phyloP scores from a whole-genome alignment of 495 filamentous ascomycete species.

The Penicillium canescens region DNA sequence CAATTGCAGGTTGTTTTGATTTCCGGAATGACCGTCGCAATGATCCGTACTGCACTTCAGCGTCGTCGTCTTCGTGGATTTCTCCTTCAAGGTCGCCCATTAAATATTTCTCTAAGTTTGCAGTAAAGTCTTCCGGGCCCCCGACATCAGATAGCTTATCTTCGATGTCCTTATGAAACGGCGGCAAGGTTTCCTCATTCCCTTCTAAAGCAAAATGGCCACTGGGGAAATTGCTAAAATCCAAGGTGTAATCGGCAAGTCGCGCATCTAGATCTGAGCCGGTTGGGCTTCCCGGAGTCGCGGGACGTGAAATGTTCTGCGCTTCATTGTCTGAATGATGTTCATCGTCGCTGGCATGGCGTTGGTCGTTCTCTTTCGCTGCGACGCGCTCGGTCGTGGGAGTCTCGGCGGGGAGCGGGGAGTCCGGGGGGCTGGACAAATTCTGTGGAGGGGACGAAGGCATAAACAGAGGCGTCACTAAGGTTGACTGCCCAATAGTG shows the following conservation, averaged over 20 bases:
- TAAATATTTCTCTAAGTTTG: slow-evolving; percentile 51
- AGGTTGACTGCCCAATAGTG: slow-evolving; percentile 45
- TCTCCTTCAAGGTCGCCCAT: slow-evolving; percentile 33
- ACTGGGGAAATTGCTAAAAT: slow-evolving; percentile 47
- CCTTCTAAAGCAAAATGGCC: slow-evolving; percentile 31
- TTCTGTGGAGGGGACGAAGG: slow-evolving; percentile 36
- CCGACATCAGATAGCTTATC: slow-evolving; percentile 46
- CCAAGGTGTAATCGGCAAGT: slow-evolving; percentile 47
- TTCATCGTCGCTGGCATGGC: slow-evolving; percentile 3
- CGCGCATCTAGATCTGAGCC: slow-evolving; percentile 40
- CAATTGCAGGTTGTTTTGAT: slow-evolving; percentile 31
- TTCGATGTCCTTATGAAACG: slow-evolving; percentile 26
- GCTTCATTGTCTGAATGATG: slow-evolving; percentile 19
- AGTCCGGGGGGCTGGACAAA: slow-evolving; percentile 18
- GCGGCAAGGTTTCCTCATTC: slow-evolving; percentile 28
- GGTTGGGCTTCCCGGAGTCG: slow-evolving; percentile 27
- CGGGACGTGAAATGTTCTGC: slow-evolving; percentile 19
- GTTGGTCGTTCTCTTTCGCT: slow-evolving; percentile 11
- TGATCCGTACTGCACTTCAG: slow-evolving; percentile 14
- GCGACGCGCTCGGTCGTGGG: slow-evolving; percentile 21
- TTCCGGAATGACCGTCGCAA: slow-evolving; percentile 14
- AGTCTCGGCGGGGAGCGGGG: slow-evolving; percentile 27
- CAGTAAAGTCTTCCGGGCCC: slow-evolving; percentile 54
- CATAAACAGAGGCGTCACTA: slow-evolving; percentile 42
- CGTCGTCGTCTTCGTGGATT: slow-evolving; percentile 10